Evolutionary conservation across 306 rosid species (phyloP).

Genomic region (Begonia loranthoides): DNA sequence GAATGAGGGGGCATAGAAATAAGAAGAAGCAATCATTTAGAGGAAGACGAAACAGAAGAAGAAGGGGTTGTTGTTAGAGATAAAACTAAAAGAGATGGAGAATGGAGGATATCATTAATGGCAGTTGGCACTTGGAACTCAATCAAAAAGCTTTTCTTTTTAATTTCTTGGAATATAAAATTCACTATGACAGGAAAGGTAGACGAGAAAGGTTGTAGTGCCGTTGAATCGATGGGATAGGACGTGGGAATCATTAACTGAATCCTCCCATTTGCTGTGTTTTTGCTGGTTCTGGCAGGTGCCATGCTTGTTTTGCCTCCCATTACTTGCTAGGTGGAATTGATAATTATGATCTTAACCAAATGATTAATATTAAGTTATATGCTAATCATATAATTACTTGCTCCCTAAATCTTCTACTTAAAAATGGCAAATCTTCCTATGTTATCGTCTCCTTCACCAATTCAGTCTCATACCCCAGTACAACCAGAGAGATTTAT

Average conservation of each 20-base stretch:
- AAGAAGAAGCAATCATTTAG: slow-evolving; percentile 23
- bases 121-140: slow-evolving; percentile 23
- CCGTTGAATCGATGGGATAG: slow-evolving; percentile 31
- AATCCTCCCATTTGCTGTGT: too few relatives aligned
- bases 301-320: too few relatives aligned
- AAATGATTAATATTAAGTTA: too few relatives aligned
- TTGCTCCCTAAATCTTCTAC: too few relatives aligned
- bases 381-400: too few relatives aligned
- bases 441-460: too few relatives aligned
- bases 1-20: slow-evolving; percentile 1
- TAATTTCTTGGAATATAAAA: slow-evolving; percentile 30
- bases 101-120: slow-evolving; percentile 71
- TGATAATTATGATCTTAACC: too few relatives aligned
- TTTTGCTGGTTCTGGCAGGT: too few relatives aligned
- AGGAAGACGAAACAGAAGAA: slow-evolving; percentile 19
- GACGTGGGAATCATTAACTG: slow-evolving; percentile 49
- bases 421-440: too few relatives aligned
- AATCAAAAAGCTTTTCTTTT: slow-evolving; percentile 21
- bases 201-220: slow-evolving; percentile 8
- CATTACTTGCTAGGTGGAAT: too few relatives aligned
- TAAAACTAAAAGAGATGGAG: slow-evolving; percentile 32
- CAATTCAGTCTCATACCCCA: too few relatives aligned
- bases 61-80: slow-evolving; percentile 26
- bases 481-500: too few relatives aligned
- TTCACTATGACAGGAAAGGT: slow-evolving; percentile 6